Base-by-base conservation (phyloP, 805 yeast genomes). In the Candida ponderosae region DNA sequence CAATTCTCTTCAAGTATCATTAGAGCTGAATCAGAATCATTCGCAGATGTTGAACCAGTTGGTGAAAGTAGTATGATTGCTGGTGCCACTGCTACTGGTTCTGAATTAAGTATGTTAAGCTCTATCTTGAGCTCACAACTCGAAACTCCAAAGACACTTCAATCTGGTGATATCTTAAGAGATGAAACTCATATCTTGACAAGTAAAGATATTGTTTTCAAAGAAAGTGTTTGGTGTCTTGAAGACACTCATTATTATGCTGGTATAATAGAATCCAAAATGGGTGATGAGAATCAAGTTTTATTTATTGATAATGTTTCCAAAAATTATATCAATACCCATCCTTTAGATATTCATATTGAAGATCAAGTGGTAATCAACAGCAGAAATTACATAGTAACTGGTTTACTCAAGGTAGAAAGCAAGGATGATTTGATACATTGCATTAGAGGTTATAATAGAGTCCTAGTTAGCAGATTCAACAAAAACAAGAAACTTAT, bases 361-460 rank as follows among this genome's bases (percentile, higher is more conserved):
- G 86, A 84, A 3, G 87, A 81, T 44, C 48, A 40, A 1, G 65
- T 81, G 1, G 57, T 58, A 14, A 44, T 68, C 23, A 54, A 59
- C 13, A 57, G 60, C 15, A 48, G 53, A 7, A 51, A 51, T 6
- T 74, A 65, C 46, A 37, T 42, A 6, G 74, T 80, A 3, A 62
- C 69, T 2, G 83, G 79, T 0, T 51, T 80, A 27, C 60, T 56
- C 28, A 54, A 57, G 38, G 37, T 31, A 23, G 42, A 41, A 13
- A 26, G 35, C 1, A 35, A 32, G 9, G 9, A 36, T 4, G 40
- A 46, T 2, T 48, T 54, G 7, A 66, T 79, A 6, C 55, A 65
- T 34, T 80, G 87, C 50, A 63, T 76, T 39, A 60, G 87, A 44
- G 88, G 88, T 0, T 80, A 62, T 47, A 77, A 78, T 48, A 59